Evolutionary conservation across 2,329 filamentous ascomycete species (phyloP), one percentile per base, ranked within the genome.

Genomic region (Endothia cerciana): DNA sequence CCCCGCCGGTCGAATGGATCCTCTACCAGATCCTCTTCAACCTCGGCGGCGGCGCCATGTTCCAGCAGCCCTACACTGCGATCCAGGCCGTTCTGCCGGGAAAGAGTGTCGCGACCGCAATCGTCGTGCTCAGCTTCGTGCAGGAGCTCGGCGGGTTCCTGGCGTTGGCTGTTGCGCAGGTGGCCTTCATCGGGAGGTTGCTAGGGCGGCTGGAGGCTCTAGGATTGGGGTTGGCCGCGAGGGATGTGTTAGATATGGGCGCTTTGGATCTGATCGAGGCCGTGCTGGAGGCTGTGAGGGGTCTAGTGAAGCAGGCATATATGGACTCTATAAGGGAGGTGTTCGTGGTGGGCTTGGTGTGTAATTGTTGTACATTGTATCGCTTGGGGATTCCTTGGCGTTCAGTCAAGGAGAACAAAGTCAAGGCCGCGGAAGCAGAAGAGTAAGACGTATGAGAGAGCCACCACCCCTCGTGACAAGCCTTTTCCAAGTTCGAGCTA

Each of bases 11-110:
- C 13, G 76, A 78, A 60, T 87, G 85, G 85, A 82, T 87, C 69
- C 83, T 83, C 33, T 87, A 82, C 73, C 83, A 86, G 72, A 79
- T 83, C 36, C 71, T 87, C 40, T 76, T 79, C 30, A 28, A 36
- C 15, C 25, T 33, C 13, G 57, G 63, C 22, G 47, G 36, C 38
- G 63, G 63, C 6, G 19, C 30, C 22, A 36, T 28, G 10, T 61
- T 65, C 3, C 63, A 56, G 57, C 49, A 56, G 58, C 63, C 63
- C 1, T 43, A 38, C 2, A 53, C 41, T 0, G 58, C 63, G 0
- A 45, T 65, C n/a, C 63, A 65, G 28, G 13, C 60, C 8, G 36
- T 55, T 5, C 47, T 62, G 3, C 25, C 22, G 17, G n/a, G 43
- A 7, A 17, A 28, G n/a, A 19, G 11, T 4, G 47, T 62, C 33